Conservation (phyloP, 805 yeast genomes). For the Scheffersomyces amazonensis region DNA sequence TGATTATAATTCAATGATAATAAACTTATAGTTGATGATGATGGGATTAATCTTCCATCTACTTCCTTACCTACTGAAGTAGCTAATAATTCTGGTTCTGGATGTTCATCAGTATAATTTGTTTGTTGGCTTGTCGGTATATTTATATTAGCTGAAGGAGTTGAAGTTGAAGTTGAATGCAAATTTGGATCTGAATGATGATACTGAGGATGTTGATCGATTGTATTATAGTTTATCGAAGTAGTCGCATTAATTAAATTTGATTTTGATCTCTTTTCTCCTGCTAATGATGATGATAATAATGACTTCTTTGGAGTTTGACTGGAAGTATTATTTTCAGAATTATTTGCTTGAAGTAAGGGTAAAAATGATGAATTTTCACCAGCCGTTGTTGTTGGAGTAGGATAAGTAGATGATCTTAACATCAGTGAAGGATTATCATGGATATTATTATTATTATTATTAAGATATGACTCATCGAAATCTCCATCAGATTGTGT, state of each 20-base stretch:
- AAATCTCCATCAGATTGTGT: not conserved
- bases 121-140: not conserved
- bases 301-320: conserved; percentile 9
- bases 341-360: not conserved
- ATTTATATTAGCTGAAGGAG: not conserved
- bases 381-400: not conserved
- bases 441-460: no score
- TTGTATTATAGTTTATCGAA: not conserved
- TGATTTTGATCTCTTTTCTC: conserved; percentile 5
- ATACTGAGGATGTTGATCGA: not conserved
- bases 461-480: no score
- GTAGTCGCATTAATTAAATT: not conserved
- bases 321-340: not conserved
- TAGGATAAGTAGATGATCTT: not conserved
- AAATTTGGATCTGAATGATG: not conserved
- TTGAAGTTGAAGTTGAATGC: not conserved
- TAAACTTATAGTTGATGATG: conserved; percentile 40
- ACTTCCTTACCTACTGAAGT: conserved; percentile 41
- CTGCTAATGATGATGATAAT: conserved; percentile 13
- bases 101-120: conserved; percentile 29
- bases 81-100: conserved; percentile 43
- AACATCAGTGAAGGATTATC: not conserved
- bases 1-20: conserved; percentile 29
- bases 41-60: conserved; percentile 39
- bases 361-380: not conserved